phyloP scores from a whole-genome alignment of 345 rosid species.

The Sisymbrium altissimum region DNA sequence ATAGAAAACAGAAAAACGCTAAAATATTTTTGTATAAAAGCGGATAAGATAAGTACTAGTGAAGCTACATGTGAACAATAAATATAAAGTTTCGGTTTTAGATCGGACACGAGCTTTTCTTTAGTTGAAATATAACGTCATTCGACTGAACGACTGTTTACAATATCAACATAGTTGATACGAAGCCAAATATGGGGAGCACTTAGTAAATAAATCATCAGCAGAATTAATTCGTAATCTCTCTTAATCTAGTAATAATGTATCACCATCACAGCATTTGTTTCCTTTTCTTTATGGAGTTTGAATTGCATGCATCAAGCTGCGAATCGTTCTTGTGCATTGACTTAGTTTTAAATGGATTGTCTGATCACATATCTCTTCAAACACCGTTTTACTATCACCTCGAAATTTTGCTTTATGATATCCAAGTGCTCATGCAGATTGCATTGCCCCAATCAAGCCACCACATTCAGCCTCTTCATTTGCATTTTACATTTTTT shows the following conservation, averaged over 20 bases:
- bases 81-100: neutral
- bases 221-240: neutral
- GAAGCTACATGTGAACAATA: neutral
- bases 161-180: too few relatives aligned
- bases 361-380: neutral
- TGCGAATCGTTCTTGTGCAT: neutral
- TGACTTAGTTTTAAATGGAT: neutral
- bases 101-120: neutral
- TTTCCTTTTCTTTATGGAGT: neutral
- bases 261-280: neutral
- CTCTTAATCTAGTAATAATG: too few relatives aligned
- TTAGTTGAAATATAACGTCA: neutral
- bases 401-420: neutral
- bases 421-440: too few relatives aligned
- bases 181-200: too few relatives aligned
- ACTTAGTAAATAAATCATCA: too few relatives aligned
- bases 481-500: neutral
- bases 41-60: neutral
- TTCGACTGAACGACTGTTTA: neutral
- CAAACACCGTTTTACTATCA: neutral
- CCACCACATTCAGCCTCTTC: neutral
- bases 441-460: neutral
- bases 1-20: neutral
- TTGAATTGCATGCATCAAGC: neutral
- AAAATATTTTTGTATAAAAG: neutral